phyloP scores from a whole-genome alignment of 1,284 basidiomycete species.

The Leccinum idahoense region DNA sequence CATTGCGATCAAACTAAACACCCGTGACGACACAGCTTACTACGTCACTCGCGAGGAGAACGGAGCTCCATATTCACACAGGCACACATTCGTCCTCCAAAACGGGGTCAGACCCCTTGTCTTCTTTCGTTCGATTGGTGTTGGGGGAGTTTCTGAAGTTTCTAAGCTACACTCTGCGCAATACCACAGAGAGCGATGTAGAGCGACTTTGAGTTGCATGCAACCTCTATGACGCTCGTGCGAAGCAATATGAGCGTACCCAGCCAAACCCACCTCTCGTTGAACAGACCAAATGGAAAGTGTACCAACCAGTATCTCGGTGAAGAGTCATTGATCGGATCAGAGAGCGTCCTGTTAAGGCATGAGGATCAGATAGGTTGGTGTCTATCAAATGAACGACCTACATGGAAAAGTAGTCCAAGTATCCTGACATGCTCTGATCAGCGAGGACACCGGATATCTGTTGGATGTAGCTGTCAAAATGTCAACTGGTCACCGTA shows the following conservation, averaged over 20 bases:
- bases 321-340: background rate
- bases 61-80: constrained; percentile 48
- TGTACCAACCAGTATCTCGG: constrained; percentile 2
- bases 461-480: background rate
- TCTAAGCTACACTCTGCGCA: background rate
- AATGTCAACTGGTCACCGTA: background rate
- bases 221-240: constrained; percentile 45
- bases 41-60: constrained; percentile 45
- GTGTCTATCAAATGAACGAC: background rate
- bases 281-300: background rate
- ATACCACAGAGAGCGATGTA: constrained; percentile 4
- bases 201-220: constrained; percentile 28
- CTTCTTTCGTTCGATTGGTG: constrained; percentile 13
- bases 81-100: constrained; percentile 48
- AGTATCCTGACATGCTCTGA: background rate
- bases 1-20: constrained; percentile 53
- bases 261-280: constrained; percentile 45
- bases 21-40: constrained; percentile 53
- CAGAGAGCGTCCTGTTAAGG: background rate
- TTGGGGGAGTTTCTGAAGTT: background rate
- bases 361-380: background rate
- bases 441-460: background rate
- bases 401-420: constrained; percentile 1
- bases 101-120: constrained; percentile 36
- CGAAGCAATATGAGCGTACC: constrained; percentile 54